A percentile compares a stretch with the other conserved stretches of the same genome.
Conservation (phyloP, 1,139 yeast genomes). For the Hemisphaericaspora xylofermentans region DNA sequence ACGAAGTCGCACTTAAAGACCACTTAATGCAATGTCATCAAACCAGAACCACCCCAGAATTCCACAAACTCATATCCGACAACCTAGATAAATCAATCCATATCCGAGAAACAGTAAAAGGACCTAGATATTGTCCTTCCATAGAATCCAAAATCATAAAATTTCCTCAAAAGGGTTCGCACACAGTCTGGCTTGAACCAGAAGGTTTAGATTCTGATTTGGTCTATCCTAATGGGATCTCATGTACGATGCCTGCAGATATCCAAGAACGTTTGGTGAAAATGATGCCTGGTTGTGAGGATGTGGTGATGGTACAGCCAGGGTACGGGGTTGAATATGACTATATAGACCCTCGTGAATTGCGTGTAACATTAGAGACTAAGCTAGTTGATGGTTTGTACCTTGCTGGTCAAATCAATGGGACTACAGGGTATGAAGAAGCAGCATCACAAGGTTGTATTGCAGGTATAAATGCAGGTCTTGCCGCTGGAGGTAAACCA, state of each 20-base stretch:
- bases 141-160: slow-evolving; percentile 85
- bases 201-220: slow-evolving; percentile 86
- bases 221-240: slow-evolving; percentile 94
- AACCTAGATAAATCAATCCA: slow-evolving; percentile 85
- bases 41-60: slow-evolving; percentile 71
- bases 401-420: slow-evolving; percentile 96
- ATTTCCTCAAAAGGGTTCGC: slow-evolving; percentile 73
- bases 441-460: slow-evolving; percentile 96
- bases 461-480: slow-evolving; percentile 94
- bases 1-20: slow-evolving; percentile 56
- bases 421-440: slow-evolving; percentile 98
- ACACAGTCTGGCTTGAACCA: slow-evolving; percentile 93
- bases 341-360: slow-evolving; percentile 90
- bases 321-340: slow-evolving; percentile 99
- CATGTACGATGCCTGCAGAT: slow-evolving; percentile 95
- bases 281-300: slow-evolving; percentile 86
- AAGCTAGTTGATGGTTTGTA: slow-evolving; percentile 75
- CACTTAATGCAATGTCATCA: slow-evolving; percentile 69
- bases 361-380: slow-evolving; percentile 76
- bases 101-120: slow-evolving; percentile 90
- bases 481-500: slow-evolving; percentile 35
- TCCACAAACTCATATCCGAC: slow-evolving; percentile 66
- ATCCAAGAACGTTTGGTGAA: slow-evolving; percentile 74
- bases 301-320: slow-evolving; percentile 84
- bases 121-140: slow-evolving; percentile 97